Base-by-base conservation (phyloP, 2,329 filamentous ascomycete species). In the Monosporascus sp. region DNA sequence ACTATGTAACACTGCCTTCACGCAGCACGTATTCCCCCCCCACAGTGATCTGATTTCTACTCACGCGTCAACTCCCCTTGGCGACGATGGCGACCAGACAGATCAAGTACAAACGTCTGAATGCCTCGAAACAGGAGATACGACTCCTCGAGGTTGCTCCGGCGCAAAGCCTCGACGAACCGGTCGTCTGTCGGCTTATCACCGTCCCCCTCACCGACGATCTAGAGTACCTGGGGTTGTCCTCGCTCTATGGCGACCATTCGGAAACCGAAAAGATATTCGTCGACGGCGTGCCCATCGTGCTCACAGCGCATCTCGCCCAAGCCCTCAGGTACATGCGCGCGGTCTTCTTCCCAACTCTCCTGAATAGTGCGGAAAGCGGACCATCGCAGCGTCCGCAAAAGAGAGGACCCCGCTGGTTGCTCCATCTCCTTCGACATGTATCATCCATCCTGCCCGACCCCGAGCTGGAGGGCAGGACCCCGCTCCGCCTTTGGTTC, bases 111-210 rank as follows among this genome's bases (percentile, higher is more conserved):
- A 51, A 55, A 39, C 53, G 55, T 22, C 55, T 65, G 46, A 58
- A 63, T 49, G 52, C 55, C 43, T 55, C 58, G 20, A 56, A 54
- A 47, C 59, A 54, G 52, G 68, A 70, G 54, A 58, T 70, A 20
- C 68, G 68, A 25, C 56, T 70, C 50, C 56, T 71, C 9, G 68
- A 70, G 56, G 56, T 71, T 38, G 62, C 67, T 45, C 60, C 68
- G 7, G 53, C 63, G 25, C 58, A 55, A 55, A 56, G 53, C 45
- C 55, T 66, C 49, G 59, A 58, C 24, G 68, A 69, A 24, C 58
- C 60, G 8, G 53, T 70, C 41, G 61, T 64, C n/a, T 70, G 66
- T 50, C 69, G 69, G 15, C 58, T 71, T 25, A 57, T 71, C 25
- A 67, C 63, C 22, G 54, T 63, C 35, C 55, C 57, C 3, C 62